Evolutionary conservation across 1,284 basidiomycete genomes (phyloP).

Genomic region (Ustilago bromivora): DNA sequence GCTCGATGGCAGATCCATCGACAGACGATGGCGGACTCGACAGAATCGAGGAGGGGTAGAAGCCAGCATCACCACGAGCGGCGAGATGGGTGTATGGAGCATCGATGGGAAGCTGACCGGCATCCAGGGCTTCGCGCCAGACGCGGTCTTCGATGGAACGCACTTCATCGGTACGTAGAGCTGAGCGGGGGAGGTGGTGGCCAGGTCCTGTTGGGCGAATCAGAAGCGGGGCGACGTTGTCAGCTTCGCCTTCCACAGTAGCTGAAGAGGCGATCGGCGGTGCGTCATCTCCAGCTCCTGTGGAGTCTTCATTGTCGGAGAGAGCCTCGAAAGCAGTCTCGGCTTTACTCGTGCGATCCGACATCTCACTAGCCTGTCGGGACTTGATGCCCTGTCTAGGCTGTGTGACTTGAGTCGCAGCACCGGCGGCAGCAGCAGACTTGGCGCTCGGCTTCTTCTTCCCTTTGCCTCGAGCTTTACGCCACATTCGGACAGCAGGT

Average conservation of each 20-base stretch:
- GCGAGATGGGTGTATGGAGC: slow-evolving; percentile 60
- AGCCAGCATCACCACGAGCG: slow-evolving; percentile 26
- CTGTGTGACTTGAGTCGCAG: neutral
- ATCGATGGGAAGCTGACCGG: slow-evolving; percentile 46
- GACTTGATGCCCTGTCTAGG: neutral
- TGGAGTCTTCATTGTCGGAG: slow-evolving; percentile 17
- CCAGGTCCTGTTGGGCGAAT: neutral
- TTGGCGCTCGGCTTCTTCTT: slow-evolving; percentile 36
- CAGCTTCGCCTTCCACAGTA: neutral
- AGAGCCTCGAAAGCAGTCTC: slow-evolving; percentile 34
- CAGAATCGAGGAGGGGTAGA: slow-evolving; percentile 26
- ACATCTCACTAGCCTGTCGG: slow-evolving; percentile 25
- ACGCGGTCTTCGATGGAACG: slow-evolving; percentile 46
- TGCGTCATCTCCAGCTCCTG: neutral
- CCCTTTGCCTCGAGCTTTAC: slow-evolving; percentile 46
- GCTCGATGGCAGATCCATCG: slow-evolving; percentile 38
- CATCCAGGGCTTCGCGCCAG: slow-evolving; percentile 54
- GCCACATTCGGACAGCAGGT: slow-evolving; percentile 51
- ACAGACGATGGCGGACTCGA: slow-evolving; percentile 20
- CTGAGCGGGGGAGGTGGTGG: slow-evolving; percentile 32
- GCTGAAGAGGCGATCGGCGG: neutral
- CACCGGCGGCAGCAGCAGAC: neutral
- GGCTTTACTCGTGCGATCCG: slow-evolving; percentile 41
- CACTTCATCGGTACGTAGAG: slow-evolving; percentile 45
- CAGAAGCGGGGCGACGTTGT: neutral